Percentiles rank a stretch among this genome's conserved stretches.
phyloP scores from a whole-genome alignment of 805 yeast species.

The Ogataea minuta region DNA sequence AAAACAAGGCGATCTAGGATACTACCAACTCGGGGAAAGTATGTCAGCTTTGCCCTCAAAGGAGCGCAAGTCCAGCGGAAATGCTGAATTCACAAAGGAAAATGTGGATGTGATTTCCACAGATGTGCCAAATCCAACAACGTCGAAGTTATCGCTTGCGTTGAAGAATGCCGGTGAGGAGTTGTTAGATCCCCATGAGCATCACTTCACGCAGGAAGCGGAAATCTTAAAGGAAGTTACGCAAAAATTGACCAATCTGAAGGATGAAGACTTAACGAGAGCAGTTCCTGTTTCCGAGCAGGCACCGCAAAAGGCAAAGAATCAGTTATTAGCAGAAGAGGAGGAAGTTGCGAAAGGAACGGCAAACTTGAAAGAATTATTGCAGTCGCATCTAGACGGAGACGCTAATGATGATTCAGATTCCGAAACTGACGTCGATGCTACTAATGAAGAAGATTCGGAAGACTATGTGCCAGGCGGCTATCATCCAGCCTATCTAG shows the following conservation, averaged over 20 bases:
- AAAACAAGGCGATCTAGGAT: not conserved
- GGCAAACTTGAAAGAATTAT: conserved; percentile 8
- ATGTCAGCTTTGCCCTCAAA: conserved; percentile 4
- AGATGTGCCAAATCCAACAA: conserved; percentile 12
- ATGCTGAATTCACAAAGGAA: conserved; percentile 6
- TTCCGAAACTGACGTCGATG: conserved; percentile 34
- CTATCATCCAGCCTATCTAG: conserved; percentile 89
- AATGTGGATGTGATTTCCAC: conserved; percentile 3
- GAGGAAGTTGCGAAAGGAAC: conserved; percentile 4
- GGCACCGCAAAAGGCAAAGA: conserved; percentile 1
- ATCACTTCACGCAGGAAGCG: conserved; percentile 27
- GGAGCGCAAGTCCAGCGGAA: not conserved
- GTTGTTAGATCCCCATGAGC: conserved; percentile 24
- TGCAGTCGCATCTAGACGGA: conserved; percentile 33
- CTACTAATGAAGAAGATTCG: conserved; percentile 73
- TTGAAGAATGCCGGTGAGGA: conserved; percentile 25
- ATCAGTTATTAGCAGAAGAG: not conserved
- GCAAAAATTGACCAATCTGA: conserved; percentile 24
- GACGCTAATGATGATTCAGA: conserved; percentile 29
- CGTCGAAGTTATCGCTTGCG: conserved; percentile 33
- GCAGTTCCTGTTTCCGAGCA: conserved; percentile 13
- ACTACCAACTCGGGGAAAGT: not conserved
- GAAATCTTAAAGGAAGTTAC: conserved; percentile 29
- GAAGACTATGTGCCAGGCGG: conserved; percentile 92
- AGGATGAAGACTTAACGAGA: conserved; percentile 21